Percentiles rank a stretch among this genome's conserved stretches.
Evolutionary conservation across 140 eudicot species (phyloP).

Genomic region (Cichorium intybus): DNA sequence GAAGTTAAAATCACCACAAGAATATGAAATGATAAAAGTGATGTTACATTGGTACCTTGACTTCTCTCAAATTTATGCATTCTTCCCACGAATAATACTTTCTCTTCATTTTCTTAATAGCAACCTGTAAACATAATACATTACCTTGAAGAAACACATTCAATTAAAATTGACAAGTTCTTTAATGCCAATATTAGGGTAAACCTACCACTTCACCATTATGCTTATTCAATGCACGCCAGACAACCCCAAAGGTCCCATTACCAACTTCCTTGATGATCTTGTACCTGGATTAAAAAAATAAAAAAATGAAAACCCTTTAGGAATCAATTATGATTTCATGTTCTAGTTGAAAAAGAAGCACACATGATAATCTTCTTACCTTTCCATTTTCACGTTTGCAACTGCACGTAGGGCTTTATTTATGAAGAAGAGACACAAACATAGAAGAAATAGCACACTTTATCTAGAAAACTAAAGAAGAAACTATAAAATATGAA

Average conservation of each 20-base stretch:
- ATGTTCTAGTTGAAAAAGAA: neutral
- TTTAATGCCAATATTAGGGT: neutral
- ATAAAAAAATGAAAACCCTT: neutral
- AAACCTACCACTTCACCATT: conserved; percentile 83
- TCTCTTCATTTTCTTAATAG: conserved; percentile 85
- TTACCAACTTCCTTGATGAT: conserved; percentile 83
- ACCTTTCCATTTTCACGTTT: conserved; percentile 73
- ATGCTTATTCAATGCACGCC: conserved; percentile 75
- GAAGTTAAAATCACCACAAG: neutral
- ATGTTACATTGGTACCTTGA: conserved; percentile 49
- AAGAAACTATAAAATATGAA: conserved; percentile 29
- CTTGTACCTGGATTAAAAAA: conserved; percentile 46
- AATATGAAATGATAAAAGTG: neutral
- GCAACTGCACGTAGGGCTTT: conserved; percentile 41
- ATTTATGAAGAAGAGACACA: conserved; percentile 27
- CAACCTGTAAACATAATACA: conserved; percentile 47
- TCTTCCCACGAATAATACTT: conserved; percentile 94
- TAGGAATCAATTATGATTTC: neutral
- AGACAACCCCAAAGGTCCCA: conserved; percentile 90
- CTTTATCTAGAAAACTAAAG: conserved; percentile 32
- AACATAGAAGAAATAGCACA: conserved; percentile 29
- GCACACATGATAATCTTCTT: conserved; percentile 4
- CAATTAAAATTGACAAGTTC: neutral
- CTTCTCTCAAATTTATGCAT: conserved; percentile 91
- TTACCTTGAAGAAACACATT: conserved; percentile 3